Conservation (phyloP, 345 rosid species). For the Acer saccharum region DNA sequence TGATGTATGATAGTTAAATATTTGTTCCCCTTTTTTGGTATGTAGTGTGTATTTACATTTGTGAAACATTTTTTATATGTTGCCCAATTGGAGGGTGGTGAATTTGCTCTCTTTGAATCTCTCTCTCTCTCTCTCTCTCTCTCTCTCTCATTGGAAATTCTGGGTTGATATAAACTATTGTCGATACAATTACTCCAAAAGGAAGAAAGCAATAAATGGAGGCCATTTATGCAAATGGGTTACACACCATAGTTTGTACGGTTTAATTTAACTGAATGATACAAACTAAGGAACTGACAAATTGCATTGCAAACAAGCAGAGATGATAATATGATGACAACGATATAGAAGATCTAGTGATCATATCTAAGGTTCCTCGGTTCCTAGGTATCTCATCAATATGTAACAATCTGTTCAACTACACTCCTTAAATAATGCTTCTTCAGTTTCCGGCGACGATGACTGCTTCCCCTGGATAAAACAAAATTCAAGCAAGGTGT, state of each 20-base stretch:
- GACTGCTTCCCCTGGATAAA: conserved; percentile 42
- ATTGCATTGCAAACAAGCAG: background rate
- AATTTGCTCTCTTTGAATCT: too few relatives aligned
- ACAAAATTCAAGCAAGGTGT: background rate
- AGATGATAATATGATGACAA: background rate
- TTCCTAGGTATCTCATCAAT: background rate
- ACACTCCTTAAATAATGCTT: conserved; percentile 44
- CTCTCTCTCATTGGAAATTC: too few relatives aligned
- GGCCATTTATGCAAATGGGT: background rate
- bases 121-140: too few relatives aligned
- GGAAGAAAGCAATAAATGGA: background rate
- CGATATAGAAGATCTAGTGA: too few relatives aligned
- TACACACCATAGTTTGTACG: background rate
- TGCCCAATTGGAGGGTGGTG: too few relatives aligned
- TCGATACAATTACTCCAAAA: background rate
- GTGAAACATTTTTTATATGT: background rate
- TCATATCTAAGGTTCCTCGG: background rate
- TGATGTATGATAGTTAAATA: background rate
- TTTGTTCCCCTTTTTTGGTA: background rate
- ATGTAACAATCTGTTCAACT: conserved; percentile 28
- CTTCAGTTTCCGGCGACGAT: conserved; percentile 45
- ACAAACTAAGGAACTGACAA: background rate
- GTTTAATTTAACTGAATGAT: background rate
- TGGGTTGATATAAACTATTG: too few relatives aligned
- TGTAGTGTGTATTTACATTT: background rate